A percentile compares a stretch with the other conserved stretches of the same genome.
These are phyloP conservation scores for Choiromyces venosus DNA, from an alignment of 495 filamentous ascomycete genomes.

Conservation along the genomic window DNA sequence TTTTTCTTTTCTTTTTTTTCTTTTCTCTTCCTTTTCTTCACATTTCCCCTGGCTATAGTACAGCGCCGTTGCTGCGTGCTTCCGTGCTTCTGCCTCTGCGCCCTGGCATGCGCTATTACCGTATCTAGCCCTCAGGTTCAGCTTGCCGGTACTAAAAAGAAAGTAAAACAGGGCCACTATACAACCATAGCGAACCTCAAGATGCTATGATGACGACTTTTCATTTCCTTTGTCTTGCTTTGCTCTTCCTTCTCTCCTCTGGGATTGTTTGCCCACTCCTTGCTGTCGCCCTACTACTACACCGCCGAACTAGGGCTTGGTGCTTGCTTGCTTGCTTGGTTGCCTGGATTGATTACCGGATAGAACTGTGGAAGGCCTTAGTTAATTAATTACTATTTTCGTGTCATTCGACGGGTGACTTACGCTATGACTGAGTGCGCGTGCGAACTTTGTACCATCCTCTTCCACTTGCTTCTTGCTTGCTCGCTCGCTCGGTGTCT, in stretches of 20 bases:
- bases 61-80: too few relatives aligned
- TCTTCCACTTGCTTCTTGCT: neutral
- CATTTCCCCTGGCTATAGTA: too few relatives aligned
- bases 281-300: neutral
- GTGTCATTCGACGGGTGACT: neutral
- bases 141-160: neutral
- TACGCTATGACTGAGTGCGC: neutral
- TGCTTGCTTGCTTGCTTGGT: neutral
- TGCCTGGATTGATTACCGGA: neutral
- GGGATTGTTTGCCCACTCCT: neutral
- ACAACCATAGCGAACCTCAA: too few relatives aligned
- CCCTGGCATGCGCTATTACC: too few relatives aligned
- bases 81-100: too few relatives aligned
- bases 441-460: neutral
- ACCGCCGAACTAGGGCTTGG: neutral
- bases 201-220: too few relatives aligned
- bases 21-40: too few relatives aligned
- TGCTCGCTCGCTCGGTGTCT: neutral
- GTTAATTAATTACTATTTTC: neutral
- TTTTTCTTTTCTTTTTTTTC: too few relatives aligned
- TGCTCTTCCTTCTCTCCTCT: neutral
- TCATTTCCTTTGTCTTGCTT: neutral
- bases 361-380: neutral
- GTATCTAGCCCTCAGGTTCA: too few relatives aligned
- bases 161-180: too few relatives aligned